These are phyloP conservation scores for Blastocystis sp. DNA, from an alignment of 352 stramenopile species.

Conservation along the genomic window DNA sequence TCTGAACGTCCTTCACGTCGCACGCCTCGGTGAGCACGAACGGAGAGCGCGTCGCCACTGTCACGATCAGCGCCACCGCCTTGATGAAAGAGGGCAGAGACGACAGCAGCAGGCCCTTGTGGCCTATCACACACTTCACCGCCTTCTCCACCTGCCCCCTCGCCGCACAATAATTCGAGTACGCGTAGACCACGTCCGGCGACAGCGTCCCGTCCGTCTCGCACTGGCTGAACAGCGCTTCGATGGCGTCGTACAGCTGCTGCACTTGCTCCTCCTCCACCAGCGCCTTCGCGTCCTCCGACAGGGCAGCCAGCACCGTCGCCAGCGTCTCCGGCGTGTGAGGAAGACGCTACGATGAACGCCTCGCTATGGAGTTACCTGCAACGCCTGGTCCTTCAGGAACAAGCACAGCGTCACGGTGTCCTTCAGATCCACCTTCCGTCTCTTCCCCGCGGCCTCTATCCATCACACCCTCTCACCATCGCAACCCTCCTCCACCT, in stretches of 20 bases:
- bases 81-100: neutral
- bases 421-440: neutral
- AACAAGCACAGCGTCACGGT: neutral
- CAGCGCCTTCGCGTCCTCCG: neutral
- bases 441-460: neutral
- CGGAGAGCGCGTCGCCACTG: neutral
- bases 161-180: conserved; percentile 11
- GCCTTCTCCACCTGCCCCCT: conserved; percentile 15
- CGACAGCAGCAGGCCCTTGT: neutral
- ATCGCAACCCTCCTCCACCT: neutral
- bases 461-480: neutral
- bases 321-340: neutral
- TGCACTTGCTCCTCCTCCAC: neutral
- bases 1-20: neutral
- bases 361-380: neutral
- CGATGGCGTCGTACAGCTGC: neutral
- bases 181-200: neutral
- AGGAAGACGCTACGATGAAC: neutral
- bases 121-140: neutral
- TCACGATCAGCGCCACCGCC: neutral
- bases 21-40: conserved; percentile 14
- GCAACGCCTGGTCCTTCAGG: neutral
- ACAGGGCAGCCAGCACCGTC: neutral
- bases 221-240: neutral
- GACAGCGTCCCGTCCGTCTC: neutral